Evolutionary conservation across 2,329 filamentous ascomycete genomes (phyloP).

Genomic region (Trichophyton verrucosum): DNA sequence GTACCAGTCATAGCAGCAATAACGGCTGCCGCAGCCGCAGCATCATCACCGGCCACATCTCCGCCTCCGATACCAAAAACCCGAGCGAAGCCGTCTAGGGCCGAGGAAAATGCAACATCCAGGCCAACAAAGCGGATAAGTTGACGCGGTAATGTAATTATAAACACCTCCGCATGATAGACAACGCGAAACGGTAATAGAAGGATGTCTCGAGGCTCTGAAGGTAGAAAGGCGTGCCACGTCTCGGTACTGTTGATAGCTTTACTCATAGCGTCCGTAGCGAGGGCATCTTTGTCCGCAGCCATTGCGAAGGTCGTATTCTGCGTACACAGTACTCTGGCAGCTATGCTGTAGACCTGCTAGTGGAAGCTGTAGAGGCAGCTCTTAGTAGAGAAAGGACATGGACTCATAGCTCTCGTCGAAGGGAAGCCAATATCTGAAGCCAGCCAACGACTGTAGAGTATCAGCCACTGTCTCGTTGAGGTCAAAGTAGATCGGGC

Average conservation of each 20-base stretch:
- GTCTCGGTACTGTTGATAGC: neutral
- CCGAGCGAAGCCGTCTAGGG: constrained; percentile 8
- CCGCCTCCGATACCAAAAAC: constrained; percentile 3
- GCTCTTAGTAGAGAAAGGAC: neutral
- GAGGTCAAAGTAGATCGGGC: neutral
- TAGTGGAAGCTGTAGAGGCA: neutral
- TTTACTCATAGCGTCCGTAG: constrained; percentile 1
- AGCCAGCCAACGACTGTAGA: neutral
- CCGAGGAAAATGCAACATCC: constrained; percentile 6
- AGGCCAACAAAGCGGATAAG: constrained; percentile 10
- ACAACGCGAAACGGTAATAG: constrained; percentile 13
- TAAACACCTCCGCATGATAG: constrained; percentile 13
- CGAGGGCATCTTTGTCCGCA: neutral
- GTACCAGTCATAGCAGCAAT: constrained; percentile 23
- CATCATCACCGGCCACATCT: constrained; percentile 1
- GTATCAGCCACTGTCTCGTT: no score
- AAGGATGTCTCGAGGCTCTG: constrained; percentile 4
- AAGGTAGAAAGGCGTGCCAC: neutral
- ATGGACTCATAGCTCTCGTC: neutral
- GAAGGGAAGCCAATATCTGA: neutral
- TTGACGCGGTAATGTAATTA: constrained; percentile 11
- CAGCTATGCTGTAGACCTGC: neutral
- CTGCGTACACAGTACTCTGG: neutral
- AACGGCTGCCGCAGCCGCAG: constrained; percentile 4
- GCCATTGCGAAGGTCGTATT: neutral